Conservation (phyloP, 1,284 basidiomycete species). For the Marasmius oreades region DNA sequence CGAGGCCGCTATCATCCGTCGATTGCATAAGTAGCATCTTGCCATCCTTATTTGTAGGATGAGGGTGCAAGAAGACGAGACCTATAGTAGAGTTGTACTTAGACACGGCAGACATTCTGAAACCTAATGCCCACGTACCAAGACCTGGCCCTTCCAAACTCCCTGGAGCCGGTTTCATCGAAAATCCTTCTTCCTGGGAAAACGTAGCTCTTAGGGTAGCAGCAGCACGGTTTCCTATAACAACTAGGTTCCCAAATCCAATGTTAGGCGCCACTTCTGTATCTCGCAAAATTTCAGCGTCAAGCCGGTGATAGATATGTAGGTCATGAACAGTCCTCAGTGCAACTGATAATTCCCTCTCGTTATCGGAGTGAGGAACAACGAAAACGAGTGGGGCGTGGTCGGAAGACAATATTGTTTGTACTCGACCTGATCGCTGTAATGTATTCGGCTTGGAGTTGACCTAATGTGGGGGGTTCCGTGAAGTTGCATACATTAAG, state of each 20-base stretch:
- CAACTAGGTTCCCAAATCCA: conserved; percentile 52
- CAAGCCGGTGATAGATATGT: conserved; percentile 66
- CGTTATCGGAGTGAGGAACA: conserved; percentile 34
- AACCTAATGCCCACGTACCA: too few species aligned
- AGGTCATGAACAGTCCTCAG: conserved; percentile 66
- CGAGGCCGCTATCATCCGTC: conserved; percentile 53
- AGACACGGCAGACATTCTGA: too few species aligned
- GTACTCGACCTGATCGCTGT: conserved; percentile 54
- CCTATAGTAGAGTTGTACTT: too few species aligned
- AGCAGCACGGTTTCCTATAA: conserved; percentile 42
- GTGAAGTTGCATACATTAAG: not conserved
- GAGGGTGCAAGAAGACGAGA: conserved; percentile 69
- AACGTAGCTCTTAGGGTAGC: conserved; percentile 3
- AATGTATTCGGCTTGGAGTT: conserved; percentile 7
- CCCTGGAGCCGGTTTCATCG: not conserved
- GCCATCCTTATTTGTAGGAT: conserved; percentile 40
- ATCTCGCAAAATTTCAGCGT: conserved; percentile 54
- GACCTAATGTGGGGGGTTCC: not conserved
- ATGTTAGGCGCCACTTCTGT: conserved; percentile 34
- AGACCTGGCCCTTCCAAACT: conserved; percentile 23
- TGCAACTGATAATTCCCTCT: conserved; percentile 46
- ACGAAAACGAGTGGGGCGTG: conserved; percentile 52
- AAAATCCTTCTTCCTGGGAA: not conserved
- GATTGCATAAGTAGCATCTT: conserved; percentile 59
- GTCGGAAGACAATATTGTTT: conserved; percentile 54